Evolutionary conservation across 192 early-diverging fungal species (phyloP), one percentile per base, ranked within the genome.

Genomic region (Coemansia sp.): DNA sequence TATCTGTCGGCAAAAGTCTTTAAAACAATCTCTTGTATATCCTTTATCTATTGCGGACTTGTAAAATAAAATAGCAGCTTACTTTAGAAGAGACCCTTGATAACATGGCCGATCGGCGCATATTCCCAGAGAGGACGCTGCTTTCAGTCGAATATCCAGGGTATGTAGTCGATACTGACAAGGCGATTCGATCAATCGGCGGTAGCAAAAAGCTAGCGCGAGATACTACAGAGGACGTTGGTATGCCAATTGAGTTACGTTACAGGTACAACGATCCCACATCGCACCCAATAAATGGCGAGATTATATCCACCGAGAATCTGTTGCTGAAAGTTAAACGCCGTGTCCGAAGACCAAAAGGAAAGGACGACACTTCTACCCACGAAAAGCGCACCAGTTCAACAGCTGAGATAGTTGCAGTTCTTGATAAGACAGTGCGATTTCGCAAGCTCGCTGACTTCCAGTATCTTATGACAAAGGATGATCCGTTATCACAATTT

Each of bases 111-210:
- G 62, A 63, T 52, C 77, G 77, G 22, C 51, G 19, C 23, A 8
- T 38, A 10, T 23, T 80, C 25, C 71, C 77, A 3, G 57, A 68
- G 56, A 53, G 49, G 27, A 62, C 68, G 0, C 26, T 68, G n/a
- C 54, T 81, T 21, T 60, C 73, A 0, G 69, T 83, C 21, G 82
- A 83, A 38, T 83, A 81, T 25, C 82, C 82, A 5, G 82, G 78
- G 2, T 71, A 74, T 44, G 78, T 83, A 19, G 30, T 60, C 8
- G 31, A 77, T 32, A 21, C 54, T 0, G 62, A 76, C 23, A 73
- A 71, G 34, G 78, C 78, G 1, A 58, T 83, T 27, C 48, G 30
- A 32, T 65, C 78, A 10, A 34, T 83, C 18, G 82, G 82, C 19
- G 82, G 82, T 19, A 64, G 56, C 50, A 63, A 76, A 28, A 64